These are phyloP conservation scores for Leccinum pallidistipes DNA, from an alignment of 1,284 basidiomycete genomes.

Conservation along the genomic window DNA sequence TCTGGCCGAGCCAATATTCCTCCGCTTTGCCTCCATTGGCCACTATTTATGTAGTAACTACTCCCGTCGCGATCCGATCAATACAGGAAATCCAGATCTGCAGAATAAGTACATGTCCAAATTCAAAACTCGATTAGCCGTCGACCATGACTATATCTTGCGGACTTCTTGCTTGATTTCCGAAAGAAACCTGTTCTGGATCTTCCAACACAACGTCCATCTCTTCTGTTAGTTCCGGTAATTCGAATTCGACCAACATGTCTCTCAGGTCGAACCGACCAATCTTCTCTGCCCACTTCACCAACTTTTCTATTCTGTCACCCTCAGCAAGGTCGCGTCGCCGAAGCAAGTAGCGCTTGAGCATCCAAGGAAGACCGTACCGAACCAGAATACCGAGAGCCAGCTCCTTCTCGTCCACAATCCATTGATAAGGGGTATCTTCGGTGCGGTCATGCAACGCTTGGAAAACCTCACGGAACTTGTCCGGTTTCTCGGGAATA, in stretches of 20 bases:
- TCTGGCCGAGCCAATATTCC: background rate
- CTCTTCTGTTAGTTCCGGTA: constrained; percentile 16
- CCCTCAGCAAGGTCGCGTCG: constrained; percentile 23
- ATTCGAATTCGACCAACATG: constrained; percentile 21
- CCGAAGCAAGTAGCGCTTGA: constrained; percentile 27
- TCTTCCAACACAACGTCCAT: constrained; percentile 10
- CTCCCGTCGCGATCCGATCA: background rate
- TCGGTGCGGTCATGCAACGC: constrained; percentile 29
- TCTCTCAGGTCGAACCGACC: constrained; percentile 28
- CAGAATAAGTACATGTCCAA: background rate
- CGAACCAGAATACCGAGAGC: constrained; percentile 27
- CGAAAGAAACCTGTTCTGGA: background rate
- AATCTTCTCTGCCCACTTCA: constrained; percentile 20
- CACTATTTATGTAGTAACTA: background rate
- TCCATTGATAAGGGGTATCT: constrained; percentile 27
- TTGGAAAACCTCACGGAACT: constrained; percentile 25
- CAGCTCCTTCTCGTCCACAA: constrained; percentile 28
- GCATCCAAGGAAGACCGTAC: constrained; percentile 31
- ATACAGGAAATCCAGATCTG: constrained; percentile 1
- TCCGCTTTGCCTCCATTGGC: background rate
- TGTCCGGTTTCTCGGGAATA: constrained; percentile 23
- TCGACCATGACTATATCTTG: constrained; percentile 13
- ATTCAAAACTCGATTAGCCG: background rate
- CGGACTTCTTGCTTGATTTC: background rate
- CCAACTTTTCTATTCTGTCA: constrained; percentile 17